phyloP scores from a whole-genome alignment of 1,284 basidiomycete species.

The Moesziomyces globuligerus region DNA sequence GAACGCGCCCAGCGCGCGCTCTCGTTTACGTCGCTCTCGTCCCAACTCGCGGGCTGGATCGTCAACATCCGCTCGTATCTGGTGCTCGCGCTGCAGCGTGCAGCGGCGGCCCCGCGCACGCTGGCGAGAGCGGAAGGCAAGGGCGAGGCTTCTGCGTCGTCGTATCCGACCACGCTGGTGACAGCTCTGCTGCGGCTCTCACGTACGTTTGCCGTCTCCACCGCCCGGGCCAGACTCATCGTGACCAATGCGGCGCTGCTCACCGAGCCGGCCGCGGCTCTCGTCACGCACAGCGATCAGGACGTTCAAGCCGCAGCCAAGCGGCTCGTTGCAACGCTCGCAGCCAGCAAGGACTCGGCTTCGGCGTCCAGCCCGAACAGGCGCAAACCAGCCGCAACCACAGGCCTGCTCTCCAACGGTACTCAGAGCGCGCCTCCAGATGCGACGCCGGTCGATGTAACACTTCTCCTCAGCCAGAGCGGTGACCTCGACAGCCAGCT shows the following conservation, averaged over 20 bases:
- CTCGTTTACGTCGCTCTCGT: slow-evolving; percentile 41
- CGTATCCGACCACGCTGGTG: slow-evolving; percentile 11
- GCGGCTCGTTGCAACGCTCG: slow-evolving; percentile 1
- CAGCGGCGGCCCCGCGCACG: slow-evolving; percentile 7
- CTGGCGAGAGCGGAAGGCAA: background rate
- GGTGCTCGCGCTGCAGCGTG: slow-evolving; percentile 17
- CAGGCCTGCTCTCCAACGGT: no score
- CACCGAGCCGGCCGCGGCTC: slow-evolving; percentile 5
- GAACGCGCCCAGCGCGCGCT: slow-evolving; percentile 26
- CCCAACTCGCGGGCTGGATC: slow-evolving; percentile 36
- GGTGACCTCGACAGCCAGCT: background rate
- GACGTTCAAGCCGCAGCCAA: slow-evolving; percentile 16
- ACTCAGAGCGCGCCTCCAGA: background rate
- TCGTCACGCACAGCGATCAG: slow-evolving; percentile 23
- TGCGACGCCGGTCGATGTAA: background rate
- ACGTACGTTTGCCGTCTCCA: slow-evolving; percentile 15
- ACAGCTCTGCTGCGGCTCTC: slow-evolving; percentile 27
- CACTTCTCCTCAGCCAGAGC: background rate
- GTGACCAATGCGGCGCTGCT: slow-evolving; percentile 11
- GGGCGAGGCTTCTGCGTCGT: background rate
- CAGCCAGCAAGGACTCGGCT: background rate
- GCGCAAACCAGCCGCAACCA: background rate
- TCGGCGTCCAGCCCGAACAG: background rate
- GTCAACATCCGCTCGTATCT: slow-evolving; percentile 34
- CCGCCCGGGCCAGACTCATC: slow-evolving; percentile 21